Evolutionary conservation across 805 yeast genomes (phyloP), one percentile per base, ranked within the genome.

Genomic region (Yamadazyma tumulicola): DNA sequence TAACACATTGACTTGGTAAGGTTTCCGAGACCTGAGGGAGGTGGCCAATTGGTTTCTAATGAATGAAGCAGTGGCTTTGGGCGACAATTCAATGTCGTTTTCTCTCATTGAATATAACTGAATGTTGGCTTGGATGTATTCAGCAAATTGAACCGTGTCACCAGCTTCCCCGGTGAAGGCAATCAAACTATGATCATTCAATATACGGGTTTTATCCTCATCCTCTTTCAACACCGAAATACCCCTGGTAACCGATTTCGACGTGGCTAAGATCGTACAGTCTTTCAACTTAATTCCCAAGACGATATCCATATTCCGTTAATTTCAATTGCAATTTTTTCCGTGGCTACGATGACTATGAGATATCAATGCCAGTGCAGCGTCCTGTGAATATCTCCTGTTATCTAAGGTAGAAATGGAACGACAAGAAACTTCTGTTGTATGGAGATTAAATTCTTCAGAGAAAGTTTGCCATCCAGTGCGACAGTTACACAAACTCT

Each of bases 121-220:
- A 46, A 88, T 77, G 55, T 93, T 93, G 29, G 96, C 98, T 59
- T 86, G 93, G 43, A 91, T 78, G 54, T 81, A 86, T 56, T 93
- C 97, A 23, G 96, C 95, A 65, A 93, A 93, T 57, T 89, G 93
- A 5, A 82, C 87, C 38, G 97, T 85, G 57, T 93, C 98, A 42
- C 98, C 98, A 3, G 96, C 75, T 58, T 93, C 98, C 38, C 98
- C 98, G 1, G 95, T 82, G 65, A 67, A 89, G 27, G 97, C 96
- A 67, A 93, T 72, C 48, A 89, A 66, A 35, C 85, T 75, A 55
- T 83, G 91, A 24, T 79, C 73, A 48, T 85, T 85, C 49, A 91
- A 70, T 19, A 59, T 62, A 46, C 89, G 67, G 7, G 73, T 67
- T 43, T 67, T 67, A 49, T 67, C 72, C 47, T 67, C 72, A 18